A percentile compares a stretch with the other conserved stretches of the same genome.
Evolutionary conservation across 495 filamentous ascomycete species (phyloP).

Genomic region (Penicillium goetzii): DNA sequence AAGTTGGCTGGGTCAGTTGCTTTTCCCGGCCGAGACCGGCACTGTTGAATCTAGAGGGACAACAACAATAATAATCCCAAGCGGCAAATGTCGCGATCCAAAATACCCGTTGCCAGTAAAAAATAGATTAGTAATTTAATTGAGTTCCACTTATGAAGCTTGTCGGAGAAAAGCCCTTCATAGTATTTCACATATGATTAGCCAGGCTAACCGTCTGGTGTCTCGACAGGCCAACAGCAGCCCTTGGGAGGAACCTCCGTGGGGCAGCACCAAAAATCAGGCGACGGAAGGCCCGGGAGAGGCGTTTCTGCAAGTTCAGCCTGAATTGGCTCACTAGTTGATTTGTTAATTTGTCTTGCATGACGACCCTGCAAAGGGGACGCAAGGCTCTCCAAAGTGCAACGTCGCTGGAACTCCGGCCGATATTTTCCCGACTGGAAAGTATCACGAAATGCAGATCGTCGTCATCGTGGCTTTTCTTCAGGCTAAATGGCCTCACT

Average conservation of each 20-base stretch:
- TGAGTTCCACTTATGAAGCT: neutral
- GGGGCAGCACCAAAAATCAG: neutral
- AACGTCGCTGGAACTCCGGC: neutral
- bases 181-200: neutral
- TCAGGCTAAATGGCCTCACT: slow-evolving; percentile 32
- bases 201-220: neutral
- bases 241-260: neutral
- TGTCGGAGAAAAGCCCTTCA: neutral
- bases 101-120: neutral
- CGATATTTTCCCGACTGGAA: neutral
- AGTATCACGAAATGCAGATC: neutral
- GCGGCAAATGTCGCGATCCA: neutral
- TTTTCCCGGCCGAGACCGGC: neutral
- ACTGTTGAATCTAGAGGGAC: too few species aligned
- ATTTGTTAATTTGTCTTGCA: neutral
- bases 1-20: neutral
- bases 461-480: slow-evolving; percentile 8
- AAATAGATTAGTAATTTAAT: too few species aligned
- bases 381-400: neutral
- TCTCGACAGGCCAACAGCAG: neutral
- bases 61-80: neutral
- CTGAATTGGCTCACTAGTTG: neutral
- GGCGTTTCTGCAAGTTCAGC: slow-evolving; percentile 6
- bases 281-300: neutral
- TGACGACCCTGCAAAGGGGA: neutral